Base-by-base conservation (phyloP, 2,329 filamentous ascomycete genomes). In the Cadophora malorum region DNA sequence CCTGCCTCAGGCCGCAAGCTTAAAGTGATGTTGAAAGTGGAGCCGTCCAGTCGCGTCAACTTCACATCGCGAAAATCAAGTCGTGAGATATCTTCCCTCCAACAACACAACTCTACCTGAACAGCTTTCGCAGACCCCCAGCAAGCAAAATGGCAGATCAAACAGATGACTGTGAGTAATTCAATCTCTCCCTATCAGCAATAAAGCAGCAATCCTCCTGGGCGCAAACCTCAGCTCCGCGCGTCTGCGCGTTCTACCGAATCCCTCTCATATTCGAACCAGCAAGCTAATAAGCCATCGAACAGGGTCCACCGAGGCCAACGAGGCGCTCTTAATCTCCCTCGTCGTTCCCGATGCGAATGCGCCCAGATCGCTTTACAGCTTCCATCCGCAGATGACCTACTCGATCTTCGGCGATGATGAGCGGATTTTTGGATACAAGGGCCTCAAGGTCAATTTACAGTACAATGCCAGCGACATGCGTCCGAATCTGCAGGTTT, bases 361-460 rank as follows among this genome's bases (percentile, higher is more conserved):
- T 8, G 82, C 83, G 71, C 76, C 86, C 61, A 87, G 86, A 74
- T 86, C 85, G 38, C 81, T 90, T 73, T 85, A 86, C 31, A 86
- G 87, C 33, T 98, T 99, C 79, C 85, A 92, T 69, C 96, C 96
- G 0, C 87, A 88, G 76, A 96, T 94, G 79, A 97, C 95, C 21
- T 97, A 98, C 79, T 84, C 93, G 1, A 91, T 99, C 71, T 97
- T 98, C 74, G 93, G 93, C 75, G 91, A 98, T n/a, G 90, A 96
- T 9, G 94, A 99, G 79, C 87, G 86, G 35, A 95, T 98, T 71
- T 94, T 97, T 74, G 95, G 95, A 47, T 97, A 97, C 83, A 90
- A 93, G 78, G 88, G 89, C 64, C 85, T 97, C 65, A 88, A 88
- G 71, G 90, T 98, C 76, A 87, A 88, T 70, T 81, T 98, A 65